These are phyloP conservation scores for Saccharum hybrid DNA, from an alignment of 202 grass and related monocot genomes.

Conservation along the genomic window DNA sequence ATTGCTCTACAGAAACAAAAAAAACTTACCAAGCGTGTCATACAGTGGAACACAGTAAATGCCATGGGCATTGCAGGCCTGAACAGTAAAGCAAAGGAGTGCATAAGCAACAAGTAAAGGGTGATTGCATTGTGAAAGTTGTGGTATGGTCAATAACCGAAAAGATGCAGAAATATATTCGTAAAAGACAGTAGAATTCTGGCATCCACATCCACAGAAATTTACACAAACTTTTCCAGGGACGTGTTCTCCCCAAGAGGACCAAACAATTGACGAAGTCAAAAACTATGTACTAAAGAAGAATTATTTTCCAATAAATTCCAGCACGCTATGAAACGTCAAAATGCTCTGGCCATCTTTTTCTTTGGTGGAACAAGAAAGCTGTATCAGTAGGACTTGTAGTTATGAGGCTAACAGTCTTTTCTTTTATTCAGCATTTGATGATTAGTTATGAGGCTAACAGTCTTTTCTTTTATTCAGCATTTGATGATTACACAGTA, in stretches of 20 bases:
- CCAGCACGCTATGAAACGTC: not conserved
- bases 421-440: not conserved
- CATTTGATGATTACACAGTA: not conserved
- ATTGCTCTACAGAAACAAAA: conserved; percentile 26
- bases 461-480: not conserved
- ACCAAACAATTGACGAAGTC: conserved; percentile 10
- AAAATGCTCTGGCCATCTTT: not conserved
- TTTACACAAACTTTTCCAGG: not conserved
- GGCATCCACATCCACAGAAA: not conserved
- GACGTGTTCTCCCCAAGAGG: not conserved
- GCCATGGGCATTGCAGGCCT: conserved; percentile 98
- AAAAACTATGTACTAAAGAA: not conserved
- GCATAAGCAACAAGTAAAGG: conserved; percentile 15
- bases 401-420: not conserved
- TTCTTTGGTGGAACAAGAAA: conserved; percentile 23
- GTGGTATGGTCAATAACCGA: not conserved
- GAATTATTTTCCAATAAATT: conserved; percentile 7
- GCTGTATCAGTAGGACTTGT: not conserved
- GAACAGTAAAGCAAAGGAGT: conserved; percentile 38
- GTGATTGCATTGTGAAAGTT: not conserved
- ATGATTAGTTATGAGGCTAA: not conserved
- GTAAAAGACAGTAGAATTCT: not conserved
- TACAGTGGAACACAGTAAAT: conserved; percentile 95
- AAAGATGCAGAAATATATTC: conserved; percentile 5
- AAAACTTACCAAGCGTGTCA: conserved; percentile 90